Base-by-base conservation (phyloP, 768 basidiomycete species). In the Leccinum disarticulatum region DNA sequence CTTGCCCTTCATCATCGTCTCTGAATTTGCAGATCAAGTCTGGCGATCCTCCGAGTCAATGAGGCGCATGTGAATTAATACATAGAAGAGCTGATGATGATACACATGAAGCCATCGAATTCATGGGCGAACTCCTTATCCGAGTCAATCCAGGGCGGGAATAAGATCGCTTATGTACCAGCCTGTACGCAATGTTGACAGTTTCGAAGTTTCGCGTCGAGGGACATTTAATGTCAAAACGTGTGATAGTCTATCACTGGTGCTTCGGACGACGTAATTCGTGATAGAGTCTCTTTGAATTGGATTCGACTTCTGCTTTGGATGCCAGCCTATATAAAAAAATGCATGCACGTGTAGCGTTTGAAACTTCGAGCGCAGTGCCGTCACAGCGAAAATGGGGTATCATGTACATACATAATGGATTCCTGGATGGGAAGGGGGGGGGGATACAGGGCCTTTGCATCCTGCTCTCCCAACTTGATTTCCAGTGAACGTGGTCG, bases 81-180 rank as follows among this genome's bases (percentile, higher is more conserved):
- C 47, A 61, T 11, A 41, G 27, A 9, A 41, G 54, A 17, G 48
- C 41, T 61, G 38, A 38, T 35, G 13, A 36, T 35, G 13, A 35
- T 35, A 35, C 58, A 67, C 66, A 60, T 57, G 15, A 68, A 63
- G 6, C 55, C 63, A 27, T 63, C 57, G 3, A 58, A 56, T n/a
- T 51, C 69, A 28, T 59, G 60, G 10, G 58, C 60, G 52, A 59
- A 58, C 4, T 15, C 43, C 10, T 53, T 54, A 31, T 57, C 4
- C 27, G 27, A 28, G 27, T 28, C 38, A 19, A 62, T 63, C 52
- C 31, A 33, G 17, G 62, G 33, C 33, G 41, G 60, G 6, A 62
- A 33, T 33, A 11, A 56, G 4, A 36, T 59, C 10, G 27, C 27
- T 33, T 56, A 25, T 25, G 25, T 25, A 14, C 68, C 56, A 19